These are phyloP conservation scores for Podospora fimiseda DNA, from an alignment of 495 filamentous ascomycete species.

Conservation along the genomic window DNA sequence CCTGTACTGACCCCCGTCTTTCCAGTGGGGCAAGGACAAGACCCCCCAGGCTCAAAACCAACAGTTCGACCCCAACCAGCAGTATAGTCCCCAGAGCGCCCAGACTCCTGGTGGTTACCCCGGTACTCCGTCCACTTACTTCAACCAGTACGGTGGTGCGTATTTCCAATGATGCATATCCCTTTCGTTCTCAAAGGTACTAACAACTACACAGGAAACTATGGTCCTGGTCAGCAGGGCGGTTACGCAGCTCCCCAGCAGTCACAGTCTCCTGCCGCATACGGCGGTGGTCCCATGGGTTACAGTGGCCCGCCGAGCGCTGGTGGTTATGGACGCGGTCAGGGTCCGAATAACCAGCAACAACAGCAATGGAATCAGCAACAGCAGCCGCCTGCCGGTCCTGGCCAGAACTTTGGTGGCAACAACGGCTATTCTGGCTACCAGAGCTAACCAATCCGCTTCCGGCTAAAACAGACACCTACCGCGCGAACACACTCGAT, in stretches of 20 bases:
- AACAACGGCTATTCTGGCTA: slow-evolving; percentile 55
- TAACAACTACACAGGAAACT: slow-evolving; percentile 32
- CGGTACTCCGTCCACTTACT: slow-evolving; percentile 74
- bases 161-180: slow-evolving; percentile 24
- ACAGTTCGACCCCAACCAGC: slow-evolving; percentile 73
- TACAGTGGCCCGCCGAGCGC: slow-evolving; percentile 61
- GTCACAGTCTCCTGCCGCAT: slow-evolving; percentile 52
- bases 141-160: slow-evolving; percentile 82
- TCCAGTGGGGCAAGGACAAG: slow-evolving; percentile 97
- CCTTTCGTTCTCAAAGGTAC: slow-evolving; percentile 15
- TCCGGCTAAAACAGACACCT: not conserved
- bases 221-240: slow-evolving; percentile 48
- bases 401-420: slow-evolving; percentile 42
- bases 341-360: slow-evolving; percentile 59
- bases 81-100: slow-evolving; percentile 60
- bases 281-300: slow-evolving; percentile 56
- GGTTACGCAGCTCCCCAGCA: slow-evolving; percentile 44
- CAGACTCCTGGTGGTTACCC: slow-evolving; percentile 51
- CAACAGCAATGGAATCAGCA: slow-evolving; percentile 59
- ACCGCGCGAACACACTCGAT: too few relatives aligned
- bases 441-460: slow-evolving; percentile 40
- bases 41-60: slow-evolving; percentile 68
- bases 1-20: slow-evolving; percentile 25
- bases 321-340: slow-evolving; percentile 77
- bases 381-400: slow-evolving; percentile 36